phyloP scores from a whole-genome alignment of 164 flowering plant species.

The Liquidambar formosana region DNA sequence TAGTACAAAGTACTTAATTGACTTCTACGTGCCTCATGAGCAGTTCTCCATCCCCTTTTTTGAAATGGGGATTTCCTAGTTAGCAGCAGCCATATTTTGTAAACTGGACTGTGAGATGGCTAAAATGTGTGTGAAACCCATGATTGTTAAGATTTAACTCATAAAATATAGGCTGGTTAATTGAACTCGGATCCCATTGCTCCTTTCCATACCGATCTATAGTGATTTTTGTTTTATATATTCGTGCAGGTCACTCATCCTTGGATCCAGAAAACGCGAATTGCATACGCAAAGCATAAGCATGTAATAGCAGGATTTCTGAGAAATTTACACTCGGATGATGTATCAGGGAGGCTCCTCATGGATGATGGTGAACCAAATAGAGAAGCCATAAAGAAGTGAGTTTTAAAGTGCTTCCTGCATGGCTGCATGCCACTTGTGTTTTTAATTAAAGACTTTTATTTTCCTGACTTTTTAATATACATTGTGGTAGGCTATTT shows the following conservation, averaged over 20 bases:
- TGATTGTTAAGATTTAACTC: too few relatives aligned
- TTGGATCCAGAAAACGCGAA: constrained; percentile 79
- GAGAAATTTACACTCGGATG: constrained; percentile 45
- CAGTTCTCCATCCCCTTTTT: too few relatives aligned
- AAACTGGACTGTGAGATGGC: too few relatives aligned
- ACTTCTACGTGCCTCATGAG: too few relatives aligned
- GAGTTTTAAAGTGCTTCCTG: neutral
- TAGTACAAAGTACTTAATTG: too few relatives aligned
- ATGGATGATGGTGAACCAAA: constrained; percentile 58
- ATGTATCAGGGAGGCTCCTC: constrained; percentile 61
- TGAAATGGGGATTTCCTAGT: too few relatives aligned
- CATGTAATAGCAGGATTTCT: constrained; percentile 75
- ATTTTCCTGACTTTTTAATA: constrained; percentile 8
- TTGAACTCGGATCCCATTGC: too few relatives aligned
- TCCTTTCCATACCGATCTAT: too few relatives aligned
- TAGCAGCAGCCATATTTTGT: too few relatives aligned
- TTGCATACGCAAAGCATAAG: constrained; percentile 69
- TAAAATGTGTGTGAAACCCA: too few relatives aligned
- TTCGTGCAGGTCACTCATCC: constrained; percentile 73
- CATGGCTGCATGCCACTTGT: neutral
- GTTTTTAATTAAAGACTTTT: neutral
- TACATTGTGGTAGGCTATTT: constrained; percentile 54
- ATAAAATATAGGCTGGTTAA: too few relatives aligned
- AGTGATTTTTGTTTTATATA: neutral
- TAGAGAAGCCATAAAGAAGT: constrained; percentile 3